Conservation (phyloP, 495 filamentous ascomycete species). For the Entonaema liquescens region DNA sequence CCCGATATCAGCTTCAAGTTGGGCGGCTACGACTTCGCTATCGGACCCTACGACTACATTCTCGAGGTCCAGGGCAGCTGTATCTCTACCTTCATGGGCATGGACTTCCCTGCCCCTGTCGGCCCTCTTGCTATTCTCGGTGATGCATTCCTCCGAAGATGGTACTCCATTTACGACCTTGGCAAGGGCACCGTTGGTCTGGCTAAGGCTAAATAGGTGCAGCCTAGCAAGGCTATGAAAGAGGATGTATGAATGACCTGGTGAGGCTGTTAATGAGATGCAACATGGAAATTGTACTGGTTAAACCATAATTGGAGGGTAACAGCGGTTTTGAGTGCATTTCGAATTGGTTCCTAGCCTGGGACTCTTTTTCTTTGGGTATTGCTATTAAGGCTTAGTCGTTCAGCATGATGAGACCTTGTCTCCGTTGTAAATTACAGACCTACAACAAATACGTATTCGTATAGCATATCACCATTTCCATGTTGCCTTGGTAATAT, state of each 20-base stretch:
- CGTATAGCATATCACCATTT: slow-evolving; percentile 20
- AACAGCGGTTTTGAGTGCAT: slow-evolving; percentile 30
- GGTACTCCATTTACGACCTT: slow-evolving; percentile 96
- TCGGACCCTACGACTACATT: slow-evolving; percentile 90
- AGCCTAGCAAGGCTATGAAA: not conserved
- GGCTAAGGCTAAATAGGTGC: slow-evolving; percentile 75
- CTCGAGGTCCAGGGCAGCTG: slow-evolving; percentile 94
- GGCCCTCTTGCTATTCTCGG: slow-evolving; percentile 96
- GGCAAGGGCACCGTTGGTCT: slow-evolving; percentile 86
- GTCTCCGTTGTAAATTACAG: slow-evolving; percentile 38
- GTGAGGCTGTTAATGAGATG: slow-evolving; percentile 22
- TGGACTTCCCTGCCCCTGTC: slow-evolving; percentile 92
- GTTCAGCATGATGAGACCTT: slow-evolving; percentile 29
- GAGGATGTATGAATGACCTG: slow-evolving; percentile 17
- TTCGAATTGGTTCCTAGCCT: slow-evolving; percentile 8
- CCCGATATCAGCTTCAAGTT: slow-evolving; percentile 92
- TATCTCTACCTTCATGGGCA: slow-evolving; percentile 97
- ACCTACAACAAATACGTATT: slow-evolving; percentile 31
- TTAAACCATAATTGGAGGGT: slow-evolving; percentile 33
- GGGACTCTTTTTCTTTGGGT: slow-evolving; percentile 28
- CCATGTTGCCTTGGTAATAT: not conserved
- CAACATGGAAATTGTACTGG: slow-evolving; percentile 22
- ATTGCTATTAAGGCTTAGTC: slow-evolving; percentile 26
- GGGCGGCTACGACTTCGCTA: slow-evolving; percentile 87
- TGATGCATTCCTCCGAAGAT: slow-evolving; percentile 95